A percentile compares a stretch with the other conserved stretches of the same genome.
Evolutionary conservation across 805 yeast species (phyloP).

Genomic region (Wickerhamiella azyma): DNA sequence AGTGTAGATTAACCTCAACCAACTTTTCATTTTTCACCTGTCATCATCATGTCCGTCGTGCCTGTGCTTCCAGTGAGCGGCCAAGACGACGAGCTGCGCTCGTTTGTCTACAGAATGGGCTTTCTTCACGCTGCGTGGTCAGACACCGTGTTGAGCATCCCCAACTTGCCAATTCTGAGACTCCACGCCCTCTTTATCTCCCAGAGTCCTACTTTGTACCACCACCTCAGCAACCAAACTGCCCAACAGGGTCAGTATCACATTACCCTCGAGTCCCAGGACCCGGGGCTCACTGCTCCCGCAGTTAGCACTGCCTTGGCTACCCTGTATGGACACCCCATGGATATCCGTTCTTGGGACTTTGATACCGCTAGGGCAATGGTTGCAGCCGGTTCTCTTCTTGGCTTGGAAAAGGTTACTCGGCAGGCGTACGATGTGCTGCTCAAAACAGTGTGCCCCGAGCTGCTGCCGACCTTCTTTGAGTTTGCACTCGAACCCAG

Average conservation of each 20-base stretch:
- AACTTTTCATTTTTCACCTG: constrained; percentile 5
- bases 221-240: constrained; percentile 7
- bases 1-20: too few species aligned
- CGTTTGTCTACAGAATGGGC: constrained; percentile 22
- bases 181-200: constrained; percentile 25
- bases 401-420: constrained; percentile 22
- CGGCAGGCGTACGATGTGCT: constrained; percentile 17
- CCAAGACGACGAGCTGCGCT: constrained; percentile 7
- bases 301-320: constrained; percentile 23
- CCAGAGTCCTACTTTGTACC: constrained; percentile 23
- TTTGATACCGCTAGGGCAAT: constrained; percentile 20
- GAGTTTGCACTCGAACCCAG: constrained; percentile 17
- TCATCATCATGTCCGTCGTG: constrained; percentile 7
- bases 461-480: constrained; percentile 16
- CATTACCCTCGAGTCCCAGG: constrained; percentile 17
- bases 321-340: constrained; percentile 23
- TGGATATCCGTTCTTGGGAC: constrained; percentile 15
- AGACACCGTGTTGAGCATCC: constrained; percentile 21
- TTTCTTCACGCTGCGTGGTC: constrained; percentile 27
- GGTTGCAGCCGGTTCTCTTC: constrained; percentile 21
- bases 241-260: constrained; percentile 10
- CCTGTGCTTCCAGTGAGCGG: constrained; percentile 6
- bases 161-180: constrained; percentile 20
- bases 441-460: constrained; percentile 12
- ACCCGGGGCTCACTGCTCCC: constrained; percentile 18